Base-by-base conservation (phyloP, 2,329 filamentous ascomycete species). In the Hymenoscyphus linearis region DNA sequence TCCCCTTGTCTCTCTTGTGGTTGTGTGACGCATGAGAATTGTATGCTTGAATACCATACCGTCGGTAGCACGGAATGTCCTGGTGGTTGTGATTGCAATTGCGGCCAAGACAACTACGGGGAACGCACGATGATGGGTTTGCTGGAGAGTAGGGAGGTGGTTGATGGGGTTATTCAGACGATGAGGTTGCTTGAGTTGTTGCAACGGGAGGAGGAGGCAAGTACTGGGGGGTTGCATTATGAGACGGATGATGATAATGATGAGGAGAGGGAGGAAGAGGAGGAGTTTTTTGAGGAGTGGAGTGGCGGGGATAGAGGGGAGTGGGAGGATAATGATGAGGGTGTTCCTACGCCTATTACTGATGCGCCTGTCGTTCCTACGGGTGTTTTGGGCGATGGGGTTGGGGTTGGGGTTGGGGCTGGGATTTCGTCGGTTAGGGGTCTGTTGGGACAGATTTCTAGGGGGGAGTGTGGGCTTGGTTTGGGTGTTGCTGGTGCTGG, bases 71-170 rank as follows among this genome's bases (percentile, higher is more conserved):
- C 74, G 1, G 73, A 80, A 54, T 88, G 85, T 60, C 83, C 85
- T 0, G 85, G 83, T 0, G 85, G 85, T 1, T 85, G 87, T 68
- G 85, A 87, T 69, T 88, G 85, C 68, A 77, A 82, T 62, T 88
- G 85, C 66, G 40, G 40, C n/a, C n/a, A 47, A 18, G 40, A 47
- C 14, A 47, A 47, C 22, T 47, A 47, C 22, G 77, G 81, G 0
- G 77, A 81, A 14, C 81, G 86, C 64, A 84, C 85, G 1, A 77
- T 76, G 60, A 78, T 76, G 54, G 84, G 83, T 0, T 77, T 84
- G 47, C 80, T 87, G 9, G 85, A 87, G 71, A 84, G 82, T 22
- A 86, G 85, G 82, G 79, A 80, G 0, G 83, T 82, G 2, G 77
- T 84, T 73, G 77, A 79, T 70, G 79, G 77, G 40, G 68, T 66